phyloP scores from a whole-genome alignment of 257 asterid genomes.

The Cynanchum wilfordii region DNA sequence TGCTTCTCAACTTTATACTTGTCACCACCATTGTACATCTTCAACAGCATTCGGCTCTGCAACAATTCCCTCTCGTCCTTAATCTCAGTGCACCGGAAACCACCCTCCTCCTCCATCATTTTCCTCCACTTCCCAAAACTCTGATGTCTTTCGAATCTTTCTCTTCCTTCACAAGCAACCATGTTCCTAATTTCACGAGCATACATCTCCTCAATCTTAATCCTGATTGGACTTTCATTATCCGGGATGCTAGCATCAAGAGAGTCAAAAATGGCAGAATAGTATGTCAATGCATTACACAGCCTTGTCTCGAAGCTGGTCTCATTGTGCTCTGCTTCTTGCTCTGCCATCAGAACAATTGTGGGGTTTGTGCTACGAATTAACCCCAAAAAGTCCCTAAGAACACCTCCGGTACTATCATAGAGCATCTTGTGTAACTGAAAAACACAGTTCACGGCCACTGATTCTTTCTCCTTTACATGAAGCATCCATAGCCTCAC shows the following conservation, averaged over 20 bases:
- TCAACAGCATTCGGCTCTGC: slow-evolving; percentile 77
- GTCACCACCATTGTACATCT: slow-evolving; percentile 48
- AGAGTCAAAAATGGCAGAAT: slow-evolving; percentile 74
- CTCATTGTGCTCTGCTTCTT: slow-evolving; percentile 70
- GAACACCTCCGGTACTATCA: slow-evolving; percentile 46
- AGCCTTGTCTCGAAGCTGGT: slow-evolving; percentile 49
- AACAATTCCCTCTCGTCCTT: slow-evolving; percentile 57
- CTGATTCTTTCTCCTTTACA: slow-evolving; percentile 75
- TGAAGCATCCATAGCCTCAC: slow-evolving; percentile 99
- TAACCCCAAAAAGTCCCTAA: slow-evolving; percentile 62
- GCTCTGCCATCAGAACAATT: slow-evolving; percentile 67
- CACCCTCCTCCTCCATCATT: slow-evolving; percentile 64
- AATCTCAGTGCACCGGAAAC: slow-evolving; percentile 44
- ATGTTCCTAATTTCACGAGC: slow-evolving; percentile 66
- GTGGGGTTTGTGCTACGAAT: slow-evolving; percentile 75
- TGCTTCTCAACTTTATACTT: slow-evolving; percentile 40
- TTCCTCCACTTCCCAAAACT: slow-evolving; percentile 48
- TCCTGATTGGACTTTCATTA: slow-evolving; percentile 52
- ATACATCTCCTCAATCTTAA: slow-evolving; percentile 76
- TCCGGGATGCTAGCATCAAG: slow-evolving; percentile 48
- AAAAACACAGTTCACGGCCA: slow-evolving; percentile 69
- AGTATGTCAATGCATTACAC: slow-evolving; percentile 52
- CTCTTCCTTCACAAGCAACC: slow-evolving; percentile 73
- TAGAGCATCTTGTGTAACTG: slow-evolving; percentile 81
- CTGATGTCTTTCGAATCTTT: slow-evolving; percentile 74